Percentiles rank a stretch among this genome's conserved stretches.
Conservation (phyloP, 495 filamentous ascomycete genomes). For the Penicillium manginii region DNA sequence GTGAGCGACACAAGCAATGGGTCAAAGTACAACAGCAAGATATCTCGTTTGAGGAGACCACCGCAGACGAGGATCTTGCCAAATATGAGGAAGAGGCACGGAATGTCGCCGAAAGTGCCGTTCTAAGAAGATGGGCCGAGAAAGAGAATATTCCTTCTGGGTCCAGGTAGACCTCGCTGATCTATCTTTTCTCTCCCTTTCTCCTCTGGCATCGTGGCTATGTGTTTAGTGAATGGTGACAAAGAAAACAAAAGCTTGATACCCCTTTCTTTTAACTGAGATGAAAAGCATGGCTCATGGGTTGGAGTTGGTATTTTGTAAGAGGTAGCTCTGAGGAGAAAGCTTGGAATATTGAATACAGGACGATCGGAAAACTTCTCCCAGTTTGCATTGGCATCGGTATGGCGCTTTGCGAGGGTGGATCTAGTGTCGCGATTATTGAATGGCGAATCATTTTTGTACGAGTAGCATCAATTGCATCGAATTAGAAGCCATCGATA, state of each 20-base stretch:
- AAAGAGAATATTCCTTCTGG: conserved; percentile 34
- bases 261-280: conserved; percentile 31
- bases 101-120: conserved; percentile 49
- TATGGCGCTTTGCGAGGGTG: conserved; percentile 26
- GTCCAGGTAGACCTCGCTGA: conserved; percentile 10
- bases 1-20: conserved; percentile 57
- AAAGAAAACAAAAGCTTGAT: conserved; percentile 32
- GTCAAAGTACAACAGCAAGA: conserved; percentile 56
- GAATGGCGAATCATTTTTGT: conserved; percentile 13
- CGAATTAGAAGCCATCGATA: background rate
- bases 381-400: conserved; percentile 15
- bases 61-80: conserved; percentile 42
- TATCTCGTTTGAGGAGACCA: conserved; percentile 49
- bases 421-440: conserved; percentile 14
- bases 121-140: conserved; percentile 50
- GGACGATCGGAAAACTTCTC: background rate
- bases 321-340: conserved; percentile 15
- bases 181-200: conserved; percentile 6
- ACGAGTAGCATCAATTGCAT: conserved; percentile 23
- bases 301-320: conserved; percentile 36
- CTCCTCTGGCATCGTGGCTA: background rate
- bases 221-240: background rate
- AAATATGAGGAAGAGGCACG: conserved; percentile 51
- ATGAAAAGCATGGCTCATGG: conserved; percentile 22
- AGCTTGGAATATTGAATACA: conserved; percentile 1